Base-by-base conservation (phyloP, 2,329 filamentous ascomycete genomes). In the Penicillium sclerotiorum region DNA sequence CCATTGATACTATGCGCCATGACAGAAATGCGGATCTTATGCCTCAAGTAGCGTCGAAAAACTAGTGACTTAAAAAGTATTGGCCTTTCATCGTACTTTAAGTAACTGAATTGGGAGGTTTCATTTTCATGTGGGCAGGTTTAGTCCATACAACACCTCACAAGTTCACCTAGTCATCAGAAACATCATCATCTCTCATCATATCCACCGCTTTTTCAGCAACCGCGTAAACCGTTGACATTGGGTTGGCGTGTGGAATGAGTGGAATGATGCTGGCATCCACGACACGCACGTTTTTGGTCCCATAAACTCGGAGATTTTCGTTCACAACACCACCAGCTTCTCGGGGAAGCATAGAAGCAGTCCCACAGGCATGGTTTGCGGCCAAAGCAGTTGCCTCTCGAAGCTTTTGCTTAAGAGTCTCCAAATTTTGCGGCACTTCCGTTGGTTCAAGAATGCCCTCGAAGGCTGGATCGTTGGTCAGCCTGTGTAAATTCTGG, bases 381-480 rank as follows among this genome's bases (percentile, higher is more conserved):
- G 43, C n/a, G 9, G 25, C 17, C 11, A n/a, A 17, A 1, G 39
- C 33, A 36, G 47, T 35, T 12, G 35, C 39, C 25, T 50, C 45
- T 13, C 42, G 47, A 12, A 50, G 18, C 20, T 47, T 40, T 22
- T 47, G 38, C 33, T 54, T 58, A 9, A 50, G 47, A 8, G 47
- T 40, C 3, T 58, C 50, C 11, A 58, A 32, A 37, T 45, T 33
- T 56, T 58, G 12, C 52, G 21, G 12, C 45, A 39, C 8, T 35
- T 39, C 17, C 45, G 46, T n/a, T n/a, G 12, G 15, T 3, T 33
- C 12, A 3, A 17, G 15, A n/a, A 45, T 15, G 9, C 50, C 44
- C 22, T 47, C 39, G 2, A 47, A 42, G 8, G n/a, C 18, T 8
- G 25, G 40, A 8, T 13, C 4, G 9, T 20, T 13, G 4, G 13